Conservation (phyloP, 164 flowering plant genomes). For the Annona squamosa region DNA sequence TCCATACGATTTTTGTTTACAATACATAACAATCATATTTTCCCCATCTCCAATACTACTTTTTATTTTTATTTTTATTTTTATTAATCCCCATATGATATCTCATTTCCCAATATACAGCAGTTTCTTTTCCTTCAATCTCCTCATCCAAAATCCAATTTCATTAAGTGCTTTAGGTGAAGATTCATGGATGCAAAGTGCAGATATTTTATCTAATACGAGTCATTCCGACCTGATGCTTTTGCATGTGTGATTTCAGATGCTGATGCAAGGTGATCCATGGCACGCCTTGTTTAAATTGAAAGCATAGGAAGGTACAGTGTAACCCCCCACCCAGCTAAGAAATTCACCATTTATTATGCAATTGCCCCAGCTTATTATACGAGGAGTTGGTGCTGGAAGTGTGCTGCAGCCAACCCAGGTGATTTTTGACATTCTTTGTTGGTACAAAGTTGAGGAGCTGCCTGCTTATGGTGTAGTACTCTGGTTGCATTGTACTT, state of each 20-base stretch:
- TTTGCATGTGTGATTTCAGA: constrained; percentile 22
- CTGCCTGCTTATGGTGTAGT: constrained; percentile 1
- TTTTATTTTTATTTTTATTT: too few relatives aligned
- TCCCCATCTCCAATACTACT: too few relatives aligned
- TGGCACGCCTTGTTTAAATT: constrained; percentile 1
- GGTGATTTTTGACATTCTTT: constrained; percentile 17
- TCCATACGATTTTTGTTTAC: too few relatives aligned
- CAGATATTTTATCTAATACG: too few relatives aligned
- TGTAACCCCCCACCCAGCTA: constrained; percentile 6
- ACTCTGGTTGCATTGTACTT: not conserved
- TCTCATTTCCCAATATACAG: too few relatives aligned
- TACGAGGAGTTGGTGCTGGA: constrained; percentile 12
- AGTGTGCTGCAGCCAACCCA: constrained; percentile 9
- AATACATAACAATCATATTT: too few relatives aligned
- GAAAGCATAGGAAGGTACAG: constrained; percentile 3
- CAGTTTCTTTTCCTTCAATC: too few relatives aligned
- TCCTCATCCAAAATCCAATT: too few relatives aligned
- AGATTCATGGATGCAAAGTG: too few relatives aligned
- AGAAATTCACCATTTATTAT: constrained; percentile 14
- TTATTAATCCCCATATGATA: too few relatives aligned
- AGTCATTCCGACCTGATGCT: too few relatives aligned
- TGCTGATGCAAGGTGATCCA: constrained; percentile 26
- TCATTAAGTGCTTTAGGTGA: too few relatives aligned
- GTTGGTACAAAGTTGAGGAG: constrained; percentile 11
- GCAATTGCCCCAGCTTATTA: constrained; percentile 13